Conservation (phyloP, 352 stramenopile genomes). For the Globisporangium perplexum region DNA sequence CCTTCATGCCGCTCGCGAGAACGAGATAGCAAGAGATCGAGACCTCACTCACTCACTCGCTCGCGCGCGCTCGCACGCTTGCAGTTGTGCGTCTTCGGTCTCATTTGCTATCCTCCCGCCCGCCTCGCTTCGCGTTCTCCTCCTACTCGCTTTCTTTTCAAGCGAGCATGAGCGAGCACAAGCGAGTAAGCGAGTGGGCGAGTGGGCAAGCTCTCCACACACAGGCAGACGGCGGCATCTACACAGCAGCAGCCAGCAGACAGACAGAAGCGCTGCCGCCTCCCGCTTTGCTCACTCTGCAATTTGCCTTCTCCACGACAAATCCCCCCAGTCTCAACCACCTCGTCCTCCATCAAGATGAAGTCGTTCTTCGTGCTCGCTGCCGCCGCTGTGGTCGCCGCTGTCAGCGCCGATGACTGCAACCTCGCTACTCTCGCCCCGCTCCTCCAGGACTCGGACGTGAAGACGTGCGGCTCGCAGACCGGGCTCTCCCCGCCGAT, state of each 20-base stretch:
- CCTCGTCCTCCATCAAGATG: conserved; percentile 1
- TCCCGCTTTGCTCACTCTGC: conserved; percentile 15
- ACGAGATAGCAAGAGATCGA: neutral
- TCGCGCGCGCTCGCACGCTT: too few species aligned
- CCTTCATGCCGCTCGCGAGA: too few species aligned
- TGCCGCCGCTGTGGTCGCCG: conserved; percentile 1
- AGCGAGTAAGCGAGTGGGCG: too few species aligned
- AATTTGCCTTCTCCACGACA: conserved; percentile 32
- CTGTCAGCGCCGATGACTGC: conserved; percentile 1
- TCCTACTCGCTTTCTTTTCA: neutral
- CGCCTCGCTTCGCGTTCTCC: neutral
- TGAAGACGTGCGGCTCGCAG: neutral
- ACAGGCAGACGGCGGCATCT: too few species aligned
- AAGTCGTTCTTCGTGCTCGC: conserved; percentile 12
- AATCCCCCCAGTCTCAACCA: conserved; percentile 9
- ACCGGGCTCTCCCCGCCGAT: neutral
- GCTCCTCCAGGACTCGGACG: neutral
- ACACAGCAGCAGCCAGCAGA: too few species aligned
- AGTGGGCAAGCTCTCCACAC: too few species aligned
- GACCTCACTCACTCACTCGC: neutral
- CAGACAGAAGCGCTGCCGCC: too few species aligned
- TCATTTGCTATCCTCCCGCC: neutral
- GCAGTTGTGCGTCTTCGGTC: neutral
- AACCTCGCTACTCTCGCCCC: neutral
- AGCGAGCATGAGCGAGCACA: neutral